A percentile compares a stretch with the other conserved stretches of the same genome.
phyloP scores from a whole-genome alignment of 1,139 yeast genomes.

The Kodamaea sp. region DNA sequence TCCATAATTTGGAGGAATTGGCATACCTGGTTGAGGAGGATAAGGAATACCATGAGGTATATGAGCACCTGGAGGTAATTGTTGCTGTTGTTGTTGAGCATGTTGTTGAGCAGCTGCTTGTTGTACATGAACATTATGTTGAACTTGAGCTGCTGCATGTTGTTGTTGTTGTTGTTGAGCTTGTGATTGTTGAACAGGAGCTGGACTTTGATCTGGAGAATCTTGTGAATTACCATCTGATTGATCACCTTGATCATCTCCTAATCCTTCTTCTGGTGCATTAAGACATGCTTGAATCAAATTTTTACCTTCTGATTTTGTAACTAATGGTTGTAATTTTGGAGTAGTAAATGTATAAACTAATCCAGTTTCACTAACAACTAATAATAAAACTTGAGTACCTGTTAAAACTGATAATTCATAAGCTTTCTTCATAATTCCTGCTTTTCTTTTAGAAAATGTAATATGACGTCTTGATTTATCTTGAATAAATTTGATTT shows the following conservation, averaged over 20 bases:
- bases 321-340: slow-evolving; percentile 93
- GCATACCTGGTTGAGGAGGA: slow-evolving; percentile 37
- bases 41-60: slow-evolving; percentile 46
- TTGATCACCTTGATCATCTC: slow-evolving; percentile 62
- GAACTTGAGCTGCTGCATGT: slow-evolving; percentile 15
- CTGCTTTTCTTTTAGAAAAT: slow-evolving; percentile 95
- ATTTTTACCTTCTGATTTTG: slow-evolving; percentile 95
- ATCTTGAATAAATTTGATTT: slow-evolving; percentile 94
- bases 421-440: slow-evolving; percentile 98
- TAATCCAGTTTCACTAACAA: slow-evolving; percentile 94
- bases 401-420: slow-evolving; percentile 95
- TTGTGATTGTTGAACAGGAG: slow-evolving; percentile 29
- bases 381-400: slow-evolving; percentile 88
- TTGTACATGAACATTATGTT: slow-evolving; percentile 12
- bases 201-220: slow-evolving; percentile 41
- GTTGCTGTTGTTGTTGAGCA: slow-evolving; percentile 31
- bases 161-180: slow-evolving; percentile 22
- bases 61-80: slow-evolving; percentile 47
- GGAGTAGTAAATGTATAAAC: slow-evolving; percentile 99
- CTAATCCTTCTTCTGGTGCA: slow-evolving; percentile 73
- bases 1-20: slow-evolving; percentile 43
- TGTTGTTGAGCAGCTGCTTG: slow-evolving; percentile 23
- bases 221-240: slow-evolving; percentile 49
- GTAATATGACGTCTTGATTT: slow-evolving; percentile 97
- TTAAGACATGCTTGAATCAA: slow-evolving; percentile 94